Evolutionary conservation across 208 protist species (phyloP).

Genomic region (Leishmania martiniquensis): DNA sequence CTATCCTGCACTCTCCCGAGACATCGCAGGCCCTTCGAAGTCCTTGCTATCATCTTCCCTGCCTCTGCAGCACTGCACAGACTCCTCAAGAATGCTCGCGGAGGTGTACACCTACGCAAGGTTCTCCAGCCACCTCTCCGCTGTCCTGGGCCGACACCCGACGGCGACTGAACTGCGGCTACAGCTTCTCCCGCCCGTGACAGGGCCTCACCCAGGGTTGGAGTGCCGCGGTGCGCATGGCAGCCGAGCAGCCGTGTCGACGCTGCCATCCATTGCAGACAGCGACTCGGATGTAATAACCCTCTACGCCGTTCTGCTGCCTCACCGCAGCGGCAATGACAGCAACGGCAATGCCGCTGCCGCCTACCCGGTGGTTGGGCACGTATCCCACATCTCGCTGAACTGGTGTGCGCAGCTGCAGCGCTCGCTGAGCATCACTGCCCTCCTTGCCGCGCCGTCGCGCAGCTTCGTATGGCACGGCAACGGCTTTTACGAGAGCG

Average conservation of each 20-base stretch:
- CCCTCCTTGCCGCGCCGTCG: slow-evolving; percentile 22
- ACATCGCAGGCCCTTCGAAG: background rate
- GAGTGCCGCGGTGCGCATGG: background rate
- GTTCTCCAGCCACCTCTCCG: background rate
- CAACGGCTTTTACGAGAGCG: background rate
- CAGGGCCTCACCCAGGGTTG: background rate
- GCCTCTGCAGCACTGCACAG: no score
- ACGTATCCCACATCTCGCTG: slow-evolving; percentile 26
- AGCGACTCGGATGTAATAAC: slow-evolving; percentile 7
- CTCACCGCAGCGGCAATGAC: background rate
- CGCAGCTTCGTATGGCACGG: background rate
- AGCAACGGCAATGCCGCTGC: background rate
- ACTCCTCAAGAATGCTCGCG: slow-evolving; percentile 1
- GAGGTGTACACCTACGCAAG: slow-evolving; percentile 14
- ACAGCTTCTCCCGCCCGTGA: slow-evolving; percentile 6
- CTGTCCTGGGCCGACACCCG: slow-evolving; percentile 13
- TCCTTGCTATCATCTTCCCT: background rate
- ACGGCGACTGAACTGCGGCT: slow-evolving; percentile 5
- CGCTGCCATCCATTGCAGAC: background rate
- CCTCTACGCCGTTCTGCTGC: slow-evolving; percentile 20
- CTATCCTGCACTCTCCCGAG: background rate
- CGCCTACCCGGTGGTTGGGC: slow-evolving; percentile 20
- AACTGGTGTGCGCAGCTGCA: slow-evolving; percentile 70
- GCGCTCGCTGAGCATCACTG: slow-evolving; percentile 47
- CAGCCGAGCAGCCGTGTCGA: background rate